A percentile compares a stretch with the other conserved stretches of the same genome.
phyloP scores from a whole-genome alignment of 345 rosid species.

The Eucalyptus camaldulensis region DNA sequence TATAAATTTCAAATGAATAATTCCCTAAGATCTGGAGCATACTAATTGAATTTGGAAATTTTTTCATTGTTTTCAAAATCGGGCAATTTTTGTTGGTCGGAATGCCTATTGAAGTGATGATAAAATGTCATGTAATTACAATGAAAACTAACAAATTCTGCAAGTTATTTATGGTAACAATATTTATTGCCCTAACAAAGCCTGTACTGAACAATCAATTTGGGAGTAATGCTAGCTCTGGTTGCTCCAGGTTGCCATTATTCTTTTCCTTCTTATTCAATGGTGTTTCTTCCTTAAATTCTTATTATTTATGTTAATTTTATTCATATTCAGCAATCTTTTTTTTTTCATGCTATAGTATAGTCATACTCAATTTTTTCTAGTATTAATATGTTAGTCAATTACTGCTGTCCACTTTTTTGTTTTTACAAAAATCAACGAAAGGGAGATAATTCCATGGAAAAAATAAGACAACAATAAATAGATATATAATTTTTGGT shows the following conservation, averaged over 20 bases:
- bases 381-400: no score
- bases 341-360: not conserved
- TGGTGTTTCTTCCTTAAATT: not conserved
- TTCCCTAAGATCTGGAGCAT: not conserved
- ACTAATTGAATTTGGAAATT: not conserved
- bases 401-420: not conserved
- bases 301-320: not conserved
- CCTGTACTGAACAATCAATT: not conserved
- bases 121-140: not conserved
- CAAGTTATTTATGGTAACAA: not conserved
- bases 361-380: not conserved
- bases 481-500: no score
- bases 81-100: not conserved
- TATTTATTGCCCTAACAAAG: not conserved
- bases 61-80: rapidly evolving
- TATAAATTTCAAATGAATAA: not conserved
- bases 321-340: not conserved
- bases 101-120: not conserved
- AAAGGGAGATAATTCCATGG: not conserved
- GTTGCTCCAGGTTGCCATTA: not conserved
- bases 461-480: no score
- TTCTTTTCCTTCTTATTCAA: no score
- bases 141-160: not conserved
- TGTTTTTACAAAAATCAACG: not conserved
- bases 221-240: not conserved